Conservation (phyloP, 345 rosid species). For the Populus deltoides region DNA sequence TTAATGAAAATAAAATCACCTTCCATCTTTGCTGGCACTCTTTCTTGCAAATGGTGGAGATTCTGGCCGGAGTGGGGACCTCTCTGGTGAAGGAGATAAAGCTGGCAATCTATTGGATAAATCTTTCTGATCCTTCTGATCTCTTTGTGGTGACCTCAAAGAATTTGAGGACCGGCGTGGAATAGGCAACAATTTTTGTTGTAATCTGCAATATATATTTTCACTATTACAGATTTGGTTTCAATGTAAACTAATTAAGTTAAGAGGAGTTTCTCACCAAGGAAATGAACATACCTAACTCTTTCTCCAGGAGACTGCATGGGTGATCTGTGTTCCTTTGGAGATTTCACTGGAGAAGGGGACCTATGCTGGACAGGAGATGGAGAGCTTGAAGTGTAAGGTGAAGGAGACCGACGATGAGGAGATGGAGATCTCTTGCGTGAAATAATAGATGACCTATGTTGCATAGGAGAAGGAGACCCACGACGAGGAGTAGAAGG, state of each 20-base stretch:
- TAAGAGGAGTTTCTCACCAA: not conserved
- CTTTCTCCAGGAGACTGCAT: constrained; percentile 41
- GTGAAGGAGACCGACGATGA: constrained; percentile 40
- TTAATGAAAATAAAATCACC: constrained; percentile 23
- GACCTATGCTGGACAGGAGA: constrained; percentile 44
- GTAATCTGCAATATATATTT: constrained; percentile 21
- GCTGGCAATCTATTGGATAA: constrained; percentile 8
- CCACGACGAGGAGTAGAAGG: constrained; percentile 33
- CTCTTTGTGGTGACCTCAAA: constrained; percentile 16
- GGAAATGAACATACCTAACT: constrained; percentile 40
- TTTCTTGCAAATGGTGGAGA: constrained; percentile 25
- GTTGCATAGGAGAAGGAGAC: constrained; percentile 30
- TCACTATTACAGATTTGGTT: not conserved
- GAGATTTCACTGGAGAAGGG: constrained; percentile 41
- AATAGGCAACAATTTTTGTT: constrained; percentile 22
- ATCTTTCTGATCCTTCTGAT: constrained; percentile 22
- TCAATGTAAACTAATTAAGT: not conserved
- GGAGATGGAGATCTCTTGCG: constrained; percentile 44
- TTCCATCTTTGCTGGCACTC: constrained; percentile 28
- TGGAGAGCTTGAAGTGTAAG: constrained; percentile 39
- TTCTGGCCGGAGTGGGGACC: constrained; percentile 24
- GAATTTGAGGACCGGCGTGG: constrained; percentile 14
- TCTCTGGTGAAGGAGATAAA: constrained; percentile 28
- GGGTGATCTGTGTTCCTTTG: constrained; percentile 40
- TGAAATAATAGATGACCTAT: constrained; percentile 35